These are phyloP conservation scores for Dipodascopsis uninucleata DNA, from an alignment of 805 yeast genomes.

Conservation along the genomic window DNA sequence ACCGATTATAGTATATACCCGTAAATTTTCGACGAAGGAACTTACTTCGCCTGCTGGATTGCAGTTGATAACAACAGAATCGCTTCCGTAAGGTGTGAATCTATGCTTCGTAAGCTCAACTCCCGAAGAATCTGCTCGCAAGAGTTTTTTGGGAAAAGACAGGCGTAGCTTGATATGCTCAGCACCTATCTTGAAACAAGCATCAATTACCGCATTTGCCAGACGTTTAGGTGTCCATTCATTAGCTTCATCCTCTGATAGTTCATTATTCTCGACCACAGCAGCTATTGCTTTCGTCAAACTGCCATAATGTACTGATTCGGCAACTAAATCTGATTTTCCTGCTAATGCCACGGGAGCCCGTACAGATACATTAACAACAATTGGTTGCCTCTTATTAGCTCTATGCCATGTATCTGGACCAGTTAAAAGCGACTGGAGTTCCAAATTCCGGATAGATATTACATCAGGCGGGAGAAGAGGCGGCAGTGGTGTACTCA, in stretches of 20 bases:
- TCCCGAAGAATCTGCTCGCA: constrained; percentile 52
- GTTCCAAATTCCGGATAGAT: constrained; percentile 46
- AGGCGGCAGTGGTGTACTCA: constrained; percentile 8
- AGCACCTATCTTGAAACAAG: constrained; percentile 49
- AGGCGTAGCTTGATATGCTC: constrained; percentile 43
- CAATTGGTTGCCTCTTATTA: constrained; percentile 55
- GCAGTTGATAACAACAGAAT: constrained; percentile 14
- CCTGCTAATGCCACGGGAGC: constrained; percentile 75
- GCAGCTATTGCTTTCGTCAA: constrained; percentile 62
- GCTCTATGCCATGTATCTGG: constrained; percentile 29
- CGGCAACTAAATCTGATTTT: constrained; percentile 70
- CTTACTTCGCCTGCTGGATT: constrained; percentile 31
- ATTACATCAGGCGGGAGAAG: constrained; percentile 21
- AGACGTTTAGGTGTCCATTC: constrained; percentile 35
- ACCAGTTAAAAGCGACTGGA: constrained; percentile 40
- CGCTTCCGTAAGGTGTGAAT: constrained; percentile 18
- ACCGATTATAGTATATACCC: constrained; percentile 77
- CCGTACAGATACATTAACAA: constrained; percentile 53
- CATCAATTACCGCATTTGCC: constrained; percentile 47
- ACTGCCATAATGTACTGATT: constrained; percentile 85
- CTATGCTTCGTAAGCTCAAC: constrained; percentile 41
- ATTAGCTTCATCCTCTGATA: neutral
- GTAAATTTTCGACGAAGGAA: constrained; percentile 48
- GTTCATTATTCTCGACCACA: constrained; percentile 44
- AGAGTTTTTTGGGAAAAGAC: constrained; percentile 52